A percentile compares a stretch with the other conserved stretches of the same genome.
Conservation (phyloP, 148 eudicot genomes). For the Cornus controversa region DNA sequence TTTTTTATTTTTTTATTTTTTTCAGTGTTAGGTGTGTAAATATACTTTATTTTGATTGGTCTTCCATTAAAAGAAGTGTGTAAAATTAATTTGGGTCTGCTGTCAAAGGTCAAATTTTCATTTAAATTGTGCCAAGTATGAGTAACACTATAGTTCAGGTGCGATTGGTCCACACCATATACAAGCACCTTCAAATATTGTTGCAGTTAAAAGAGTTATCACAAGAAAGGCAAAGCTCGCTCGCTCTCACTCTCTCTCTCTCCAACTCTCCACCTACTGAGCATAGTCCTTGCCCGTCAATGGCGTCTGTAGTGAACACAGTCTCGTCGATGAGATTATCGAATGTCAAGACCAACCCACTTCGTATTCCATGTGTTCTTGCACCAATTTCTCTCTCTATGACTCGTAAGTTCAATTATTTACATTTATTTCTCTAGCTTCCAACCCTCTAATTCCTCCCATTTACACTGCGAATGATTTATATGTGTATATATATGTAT, state of each 20-base stretch:
- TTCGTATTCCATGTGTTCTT: constrained; percentile 28
- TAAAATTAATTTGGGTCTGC: too few relatives aligned
- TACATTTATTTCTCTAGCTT: neutral
- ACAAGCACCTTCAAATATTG: neutral
- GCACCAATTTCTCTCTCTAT: constrained; percentile 32
- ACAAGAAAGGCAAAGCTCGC: neutral
- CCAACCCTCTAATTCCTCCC: neutral
- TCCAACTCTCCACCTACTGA: neutral
- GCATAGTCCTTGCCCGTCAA: constrained; percentile 9
- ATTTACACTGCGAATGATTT: too few relatives aligned
- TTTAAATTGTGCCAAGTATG: neutral
- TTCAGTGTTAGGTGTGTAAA: too few relatives aligned
- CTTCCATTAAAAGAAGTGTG: too few relatives aligned
- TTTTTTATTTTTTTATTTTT: too few relatives aligned
- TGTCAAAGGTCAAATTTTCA: too few relatives aligned
- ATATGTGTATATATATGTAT: neutral
- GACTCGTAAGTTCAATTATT: constrained; percentile 40
- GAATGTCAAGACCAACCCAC: constrained; percentile 26
- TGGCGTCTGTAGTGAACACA: constrained; percentile 55
- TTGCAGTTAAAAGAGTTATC: neutral
- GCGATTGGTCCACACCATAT: neutral
- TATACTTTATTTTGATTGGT: too few relatives aligned
- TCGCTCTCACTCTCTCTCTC: constrained; percentile 12
- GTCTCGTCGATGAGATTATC: constrained; percentile 44
- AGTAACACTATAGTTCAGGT: neutral